These are phyloP conservation scores for Clavispora vitiphila DNA, from an alignment of 805 yeast species.

Conservation along the genomic window DNA sequence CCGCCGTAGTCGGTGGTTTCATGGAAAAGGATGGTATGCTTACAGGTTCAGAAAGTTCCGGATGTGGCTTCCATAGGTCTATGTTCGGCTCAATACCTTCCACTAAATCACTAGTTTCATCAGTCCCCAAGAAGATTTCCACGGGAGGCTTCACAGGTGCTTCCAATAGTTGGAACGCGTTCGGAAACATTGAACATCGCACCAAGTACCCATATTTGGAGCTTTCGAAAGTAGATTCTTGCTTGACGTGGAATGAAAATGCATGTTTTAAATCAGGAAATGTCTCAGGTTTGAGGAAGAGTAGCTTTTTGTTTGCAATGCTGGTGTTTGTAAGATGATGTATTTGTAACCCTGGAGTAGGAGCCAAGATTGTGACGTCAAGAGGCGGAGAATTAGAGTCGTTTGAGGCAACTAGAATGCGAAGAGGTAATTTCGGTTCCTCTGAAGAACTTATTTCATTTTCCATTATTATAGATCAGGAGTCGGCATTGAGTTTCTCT, in stretches of 20 bases:
- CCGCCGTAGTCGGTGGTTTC: conserved; percentile 12
- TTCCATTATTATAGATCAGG: background rate
- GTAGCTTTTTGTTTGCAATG: background rate
- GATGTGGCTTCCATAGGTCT: background rate
- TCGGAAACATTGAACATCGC: background rate
- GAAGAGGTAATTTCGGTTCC: background rate
- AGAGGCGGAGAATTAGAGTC: background rate
- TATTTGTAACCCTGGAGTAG: background rate
- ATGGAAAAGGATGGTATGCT: conserved; percentile 9
- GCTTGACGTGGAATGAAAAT: background rate
- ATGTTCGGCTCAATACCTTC: background rate
- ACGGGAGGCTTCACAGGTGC: background rate
- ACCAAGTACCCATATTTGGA: background rate
- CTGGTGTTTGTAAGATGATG: background rate
- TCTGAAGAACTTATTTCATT: background rate
- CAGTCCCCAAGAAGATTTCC: background rate
- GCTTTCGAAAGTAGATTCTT: background rate
- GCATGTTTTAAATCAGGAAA: background rate
- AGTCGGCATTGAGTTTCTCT: background rate
- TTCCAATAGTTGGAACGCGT: background rate
- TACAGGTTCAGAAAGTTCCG: background rate
- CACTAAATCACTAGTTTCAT: background rate
- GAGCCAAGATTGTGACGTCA: background rate
- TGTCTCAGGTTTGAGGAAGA: background rate
- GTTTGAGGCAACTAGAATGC: background rate